Conservation (phyloP, 2,329 filamentous ascomycete species). For the Aspergillus vadensis region DNA sequence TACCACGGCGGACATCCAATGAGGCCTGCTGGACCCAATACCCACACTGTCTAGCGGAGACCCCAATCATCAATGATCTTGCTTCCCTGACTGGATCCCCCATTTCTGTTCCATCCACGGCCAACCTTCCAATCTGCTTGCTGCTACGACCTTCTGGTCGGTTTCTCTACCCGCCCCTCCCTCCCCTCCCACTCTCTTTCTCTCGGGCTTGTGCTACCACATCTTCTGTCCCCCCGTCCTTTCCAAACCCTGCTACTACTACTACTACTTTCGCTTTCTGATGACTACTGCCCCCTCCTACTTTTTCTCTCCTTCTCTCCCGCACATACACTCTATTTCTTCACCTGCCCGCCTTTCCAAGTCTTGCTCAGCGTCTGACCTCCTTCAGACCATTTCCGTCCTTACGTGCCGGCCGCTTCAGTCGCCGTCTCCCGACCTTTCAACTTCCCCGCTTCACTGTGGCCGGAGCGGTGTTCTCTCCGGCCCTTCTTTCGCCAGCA, state of each 20-base stretch:
- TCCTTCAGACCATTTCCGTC: conserved; percentile 68
- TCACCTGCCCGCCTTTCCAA: neutral
- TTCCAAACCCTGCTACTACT: neutral
- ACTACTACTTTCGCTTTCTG: neutral
- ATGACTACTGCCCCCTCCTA: conserved; percentile 7
- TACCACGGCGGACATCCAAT: conserved; percentile 23
- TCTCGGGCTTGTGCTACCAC: conserved; percentile 6
- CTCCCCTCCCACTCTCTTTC: conserved; percentile 21
- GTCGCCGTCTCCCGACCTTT: conserved; percentile 62
- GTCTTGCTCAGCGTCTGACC: conserved; percentile 48
- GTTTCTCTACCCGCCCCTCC: conserved; percentile 28
- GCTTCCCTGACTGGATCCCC: conserved; percentile 6
- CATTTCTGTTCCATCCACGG: neutral
- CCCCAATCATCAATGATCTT: conserved; percentile 6
- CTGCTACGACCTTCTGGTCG: conserved; percentile 16
- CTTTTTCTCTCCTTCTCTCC: neutral
- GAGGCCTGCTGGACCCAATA: conserved; percentile 25
- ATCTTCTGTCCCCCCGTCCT: neutral
- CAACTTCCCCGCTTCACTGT: conserved; percentile 33
- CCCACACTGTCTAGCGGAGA: conserved; percentile 17
- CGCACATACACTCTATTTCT: neutral
- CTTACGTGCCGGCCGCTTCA: conserved; percentile 55
- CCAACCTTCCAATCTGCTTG: neutral
- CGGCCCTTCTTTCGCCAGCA: conserved; percentile 42
- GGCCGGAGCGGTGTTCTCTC: conserved; percentile 33